Evolutionary conservation across 1,284 basidiomycete genomes (phyloP).

Genomic region (Apiotrichum siamense): DNA sequence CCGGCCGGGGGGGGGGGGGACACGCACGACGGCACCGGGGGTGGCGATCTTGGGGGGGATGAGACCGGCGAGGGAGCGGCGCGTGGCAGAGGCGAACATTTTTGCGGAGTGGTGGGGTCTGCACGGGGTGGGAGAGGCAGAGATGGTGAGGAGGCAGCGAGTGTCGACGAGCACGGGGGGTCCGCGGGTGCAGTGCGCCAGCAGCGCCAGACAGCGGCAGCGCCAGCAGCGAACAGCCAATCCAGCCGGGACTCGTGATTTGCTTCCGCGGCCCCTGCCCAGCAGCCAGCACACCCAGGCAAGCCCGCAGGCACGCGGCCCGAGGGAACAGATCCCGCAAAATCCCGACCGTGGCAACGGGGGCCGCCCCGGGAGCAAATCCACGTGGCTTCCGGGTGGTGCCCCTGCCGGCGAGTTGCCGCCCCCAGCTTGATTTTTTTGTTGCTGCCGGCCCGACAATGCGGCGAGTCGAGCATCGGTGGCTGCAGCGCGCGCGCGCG

Average conservation of each 20-base stretch:
- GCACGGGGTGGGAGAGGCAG: constrained; percentile 10
- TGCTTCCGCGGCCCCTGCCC: too few relatives aligned
- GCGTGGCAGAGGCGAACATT: constrained; percentile 77
- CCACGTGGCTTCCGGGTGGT: too few relatives aligned
- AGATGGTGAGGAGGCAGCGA: constrained; percentile 9
- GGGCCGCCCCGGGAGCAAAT: not conserved
- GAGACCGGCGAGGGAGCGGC: constrained; percentile 71
- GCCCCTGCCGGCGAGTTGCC: too few relatives aligned
- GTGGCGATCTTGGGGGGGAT: constrained; percentile 94
- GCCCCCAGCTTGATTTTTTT: too few relatives aligned
- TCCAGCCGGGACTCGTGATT: too few relatives aligned
- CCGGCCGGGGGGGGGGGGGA: not conserved
- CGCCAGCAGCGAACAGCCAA: not conserved
- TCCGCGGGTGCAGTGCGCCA: not conserved
- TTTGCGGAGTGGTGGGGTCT: constrained; percentile 7
- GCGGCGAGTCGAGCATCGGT: too few relatives aligned
- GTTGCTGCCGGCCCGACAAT: too few relatives aligned
- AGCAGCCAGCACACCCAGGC: not conserved
- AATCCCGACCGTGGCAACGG: constrained; percentile 15
- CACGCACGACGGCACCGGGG: constrained; percentile 71
- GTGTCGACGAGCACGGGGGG: constrained; percentile 6
- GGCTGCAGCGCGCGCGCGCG: too few relatives aligned
- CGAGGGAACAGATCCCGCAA: constrained; percentile 1
- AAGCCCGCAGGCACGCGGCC: not conserved
- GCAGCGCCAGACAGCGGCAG: not conserved